Evolutionary conservation across 2,329 filamentous ascomycete species (phyloP), one percentile per base, ranked within the genome.

Genomic region (Basipetospora sp.): DNA sequence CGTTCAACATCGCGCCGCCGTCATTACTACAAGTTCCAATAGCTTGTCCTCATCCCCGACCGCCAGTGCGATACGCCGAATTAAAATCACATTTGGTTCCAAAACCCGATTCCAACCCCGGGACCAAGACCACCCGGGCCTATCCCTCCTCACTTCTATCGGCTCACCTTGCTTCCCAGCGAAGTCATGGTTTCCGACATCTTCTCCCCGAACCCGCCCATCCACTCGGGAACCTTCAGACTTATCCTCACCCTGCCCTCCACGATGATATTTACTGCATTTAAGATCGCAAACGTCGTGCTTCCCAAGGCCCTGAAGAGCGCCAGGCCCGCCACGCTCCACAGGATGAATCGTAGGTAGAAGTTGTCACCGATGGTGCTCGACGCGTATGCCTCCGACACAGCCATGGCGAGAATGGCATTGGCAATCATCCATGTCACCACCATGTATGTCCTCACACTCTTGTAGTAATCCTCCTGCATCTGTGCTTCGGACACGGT

Each of bases 381-480:
- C 42, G 70, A 67, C 32, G 73, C 73, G 59, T 94, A 98, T 3
- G 82, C 76, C 60, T 98, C 90, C 4, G 74, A 81, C 11, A 96
- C 79, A 2, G 80, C 74, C 90, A 98, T 98, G 53, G 84, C 88
- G 27, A 98, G 75, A 42, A 94, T 75, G 3, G 81, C 85, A 56
- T 98, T 98, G 49, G 77, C 75, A 26, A 92, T 71, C 71, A 98
- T 85, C 90, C 90, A 98, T 33, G 78, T 71, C 31, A 93, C 77
- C 10, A 98, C 90, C 78, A 98, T 92, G 74, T 98, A 98, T 1
- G 90, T 98, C 39, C 90, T 77, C 37, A 98, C 90, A 29, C 80
- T 84, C 56, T 87, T 84, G 70, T 98, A 98, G 69, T 98, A 98
- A 60, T 98, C 90, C 58, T 98, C 90, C 57, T 98, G 90, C 59